A percentile compares a stretch with the other conserved stretches of the same genome.
These are phyloP conservation scores for Sporothrix dimorphospora DNA, from an alignment of 2,329 filamentous ascomycete genomes.

Conservation along the genomic window DNA sequence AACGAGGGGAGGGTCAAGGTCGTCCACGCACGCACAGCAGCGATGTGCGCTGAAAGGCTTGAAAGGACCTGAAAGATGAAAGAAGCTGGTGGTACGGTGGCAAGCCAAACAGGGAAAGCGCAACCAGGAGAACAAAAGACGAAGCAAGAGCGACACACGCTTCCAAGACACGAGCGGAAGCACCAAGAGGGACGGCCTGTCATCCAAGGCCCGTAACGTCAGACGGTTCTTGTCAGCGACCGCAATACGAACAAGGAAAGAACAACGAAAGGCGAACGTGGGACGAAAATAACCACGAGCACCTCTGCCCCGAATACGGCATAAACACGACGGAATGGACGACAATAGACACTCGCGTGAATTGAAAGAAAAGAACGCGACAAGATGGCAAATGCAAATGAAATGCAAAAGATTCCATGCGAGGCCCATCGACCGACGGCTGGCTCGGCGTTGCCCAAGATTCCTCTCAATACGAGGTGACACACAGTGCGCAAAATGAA, in stretches of 20 bases:
- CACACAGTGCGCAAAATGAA: not conserved
- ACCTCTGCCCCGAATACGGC: not conserved
- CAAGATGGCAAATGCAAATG: not conserved
- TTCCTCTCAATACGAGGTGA: slow-evolving; percentile 13
- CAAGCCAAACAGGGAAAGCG: slow-evolving; percentile 12
- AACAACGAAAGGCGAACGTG: not conserved
- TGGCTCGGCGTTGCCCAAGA: slow-evolving; percentile 14
- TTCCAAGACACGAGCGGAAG: not conserved
- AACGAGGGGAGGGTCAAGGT: not conserved
- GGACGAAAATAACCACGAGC: not conserved
- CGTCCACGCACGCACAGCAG: not conserved
- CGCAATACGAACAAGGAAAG: not conserved
- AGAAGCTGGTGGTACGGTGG: not conserved
- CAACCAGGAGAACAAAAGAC: not conserved
- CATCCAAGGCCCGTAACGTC: not conserved
- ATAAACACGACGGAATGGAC: not conserved
- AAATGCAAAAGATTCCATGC: not conserved
- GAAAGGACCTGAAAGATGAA: slow-evolving; percentile 5
- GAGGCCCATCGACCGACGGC: slow-evolving; percentile 16
- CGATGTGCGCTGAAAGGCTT: not conserved
- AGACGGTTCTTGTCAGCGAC: slow-evolving; percentile 23
- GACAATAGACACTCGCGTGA: not conserved
- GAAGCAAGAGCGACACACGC: not conserved
- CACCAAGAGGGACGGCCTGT: not conserved
- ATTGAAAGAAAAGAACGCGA: not conserved